phyloP scores from a whole-genome alignment of 331 rosid genomes.

The Telfairia occidentalis region DNA sequence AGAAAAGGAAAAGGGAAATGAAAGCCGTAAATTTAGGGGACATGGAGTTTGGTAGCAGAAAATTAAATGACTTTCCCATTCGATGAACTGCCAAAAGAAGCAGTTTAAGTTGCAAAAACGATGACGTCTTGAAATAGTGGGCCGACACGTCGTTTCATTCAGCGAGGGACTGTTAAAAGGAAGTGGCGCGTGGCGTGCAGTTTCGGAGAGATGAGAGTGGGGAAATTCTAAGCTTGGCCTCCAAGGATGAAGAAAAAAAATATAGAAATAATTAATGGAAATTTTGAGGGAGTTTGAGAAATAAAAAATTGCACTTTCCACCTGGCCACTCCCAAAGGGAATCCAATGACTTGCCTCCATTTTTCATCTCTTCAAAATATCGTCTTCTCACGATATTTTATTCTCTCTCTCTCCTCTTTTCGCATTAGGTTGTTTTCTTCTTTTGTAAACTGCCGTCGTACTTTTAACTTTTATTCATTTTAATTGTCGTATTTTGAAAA shows the following conservation, averaged over 20 bases:
- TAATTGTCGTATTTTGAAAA: too few relatives aligned
- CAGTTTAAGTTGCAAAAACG: conserved; percentile 2
- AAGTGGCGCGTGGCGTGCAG: not conserved
- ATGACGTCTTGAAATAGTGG: not conserved
- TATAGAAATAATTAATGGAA: not conserved
- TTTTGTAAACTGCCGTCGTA: too few relatives aligned
- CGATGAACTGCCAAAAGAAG: not conserved
- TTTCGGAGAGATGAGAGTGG: not conserved
- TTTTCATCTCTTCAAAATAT: not conserved
- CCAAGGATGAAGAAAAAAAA: not conserved
- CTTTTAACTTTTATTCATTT: too few relatives aligned
- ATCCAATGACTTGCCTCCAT: conserved; percentile 30
- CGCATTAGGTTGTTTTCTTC: not conserved
- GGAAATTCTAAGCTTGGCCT: not conserved
- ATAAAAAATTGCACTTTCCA: conserved; percentile 24
- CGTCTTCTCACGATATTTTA: not conserved
- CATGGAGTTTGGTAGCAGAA: not conserved
- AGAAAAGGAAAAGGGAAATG: not conserved
- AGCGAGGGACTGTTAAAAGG: not conserved
- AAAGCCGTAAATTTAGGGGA: not conserved
- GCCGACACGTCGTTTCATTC: not conserved
- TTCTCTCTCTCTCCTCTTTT: not conserved
- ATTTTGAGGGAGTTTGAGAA: not conserved
- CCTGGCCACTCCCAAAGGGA: conserved; percentile 33
- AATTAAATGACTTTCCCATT: conserved; percentile 3